These are phyloP conservation scores for Astragalus glycyphyllos DNA, from an alignment of 306 rosid genomes.

Conservation along the genomic window DNA sequence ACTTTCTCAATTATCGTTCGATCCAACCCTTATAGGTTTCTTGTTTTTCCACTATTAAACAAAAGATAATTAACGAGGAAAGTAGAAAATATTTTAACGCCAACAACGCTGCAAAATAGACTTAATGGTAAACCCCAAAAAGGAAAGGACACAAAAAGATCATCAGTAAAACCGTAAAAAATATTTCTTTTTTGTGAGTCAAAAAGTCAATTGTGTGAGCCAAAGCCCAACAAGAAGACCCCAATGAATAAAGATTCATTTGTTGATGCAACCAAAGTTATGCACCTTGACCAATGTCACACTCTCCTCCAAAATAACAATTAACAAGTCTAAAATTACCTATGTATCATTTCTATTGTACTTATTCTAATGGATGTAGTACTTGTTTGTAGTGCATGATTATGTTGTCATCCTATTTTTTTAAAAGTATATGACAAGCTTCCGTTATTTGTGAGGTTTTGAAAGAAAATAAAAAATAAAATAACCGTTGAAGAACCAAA, in stretches of 20 bases:
- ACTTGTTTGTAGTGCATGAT: neutral
- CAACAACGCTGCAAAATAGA: too few species aligned
- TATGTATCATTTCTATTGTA: neutral
- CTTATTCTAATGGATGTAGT: neutral
- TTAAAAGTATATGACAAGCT: neutral
- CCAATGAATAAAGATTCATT: neutral
- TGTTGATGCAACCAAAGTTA: conserved; percentile 9
- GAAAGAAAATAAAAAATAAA: neutral
- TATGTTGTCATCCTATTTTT: neutral
- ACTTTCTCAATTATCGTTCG: too few species aligned
- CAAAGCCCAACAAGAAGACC: neutral
- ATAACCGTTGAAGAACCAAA: neutral
- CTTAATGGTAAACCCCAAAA: too few species aligned
- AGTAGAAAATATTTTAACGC: too few species aligned
- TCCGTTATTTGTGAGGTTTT: neutral
- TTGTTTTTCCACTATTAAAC: too few species aligned
- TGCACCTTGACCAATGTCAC: neutral
- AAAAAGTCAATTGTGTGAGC: too few species aligned
- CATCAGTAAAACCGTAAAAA: too few species aligned
- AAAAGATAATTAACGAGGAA: too few species aligned
- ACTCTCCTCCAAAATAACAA: conserved; percentile 1
- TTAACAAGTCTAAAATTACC: neutral
- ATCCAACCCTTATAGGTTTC: too few species aligned
- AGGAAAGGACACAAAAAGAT: too few species aligned
- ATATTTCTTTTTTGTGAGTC: too few species aligned